Evolutionary conservation across 306 rosid genomes (phyloP).

Genomic region (Inga leiocalycina): DNA sequence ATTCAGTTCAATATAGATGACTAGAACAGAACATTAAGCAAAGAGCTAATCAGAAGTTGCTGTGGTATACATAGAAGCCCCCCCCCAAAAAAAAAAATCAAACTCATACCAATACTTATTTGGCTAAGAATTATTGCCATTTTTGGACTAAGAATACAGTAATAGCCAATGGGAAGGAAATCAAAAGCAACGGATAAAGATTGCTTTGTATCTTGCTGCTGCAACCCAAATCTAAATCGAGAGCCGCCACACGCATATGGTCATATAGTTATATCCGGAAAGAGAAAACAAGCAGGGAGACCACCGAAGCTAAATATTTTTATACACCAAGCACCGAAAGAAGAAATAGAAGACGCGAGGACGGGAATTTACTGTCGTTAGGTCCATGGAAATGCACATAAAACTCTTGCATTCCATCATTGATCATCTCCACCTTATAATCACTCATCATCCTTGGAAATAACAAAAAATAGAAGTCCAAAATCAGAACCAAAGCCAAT

Average conservation of each 20-base stretch:
- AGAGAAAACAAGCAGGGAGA: constrained; percentile 5
- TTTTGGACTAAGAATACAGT: constrained; percentile 27
- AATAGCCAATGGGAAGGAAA: constrained; percentile 31
- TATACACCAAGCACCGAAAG: constrained; percentile 16
- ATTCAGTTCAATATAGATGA: neutral
- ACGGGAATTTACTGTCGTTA: constrained; percentile 38
- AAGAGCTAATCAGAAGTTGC: constrained; percentile 26
- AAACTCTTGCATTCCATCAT: constrained; percentile 63
- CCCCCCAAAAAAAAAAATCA: constrained; percentile 1
- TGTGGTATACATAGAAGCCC: neutral
- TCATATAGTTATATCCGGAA: constrained; percentile 36
- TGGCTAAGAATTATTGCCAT: neutral
- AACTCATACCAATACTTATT: neutral
- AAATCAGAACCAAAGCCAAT: neutral
- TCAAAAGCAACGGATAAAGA: constrained; percentile 13
- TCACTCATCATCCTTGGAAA: constrained; percentile 56
- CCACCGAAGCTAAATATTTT: neutral
- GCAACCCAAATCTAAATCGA: constrained; percentile 31
- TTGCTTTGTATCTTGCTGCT: constrained; percentile 1
- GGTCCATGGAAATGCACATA: constrained; percentile 57
- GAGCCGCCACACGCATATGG: constrained; percentile 16
- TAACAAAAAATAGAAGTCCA: neutral
- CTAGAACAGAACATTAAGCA: constrained; percentile 27
- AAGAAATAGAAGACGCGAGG: neutral
- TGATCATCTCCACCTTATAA: constrained; percentile 56